Evolutionary conservation across 306 rosid species (phyloP).

Genomic region (Quercus dentata): DNA sequence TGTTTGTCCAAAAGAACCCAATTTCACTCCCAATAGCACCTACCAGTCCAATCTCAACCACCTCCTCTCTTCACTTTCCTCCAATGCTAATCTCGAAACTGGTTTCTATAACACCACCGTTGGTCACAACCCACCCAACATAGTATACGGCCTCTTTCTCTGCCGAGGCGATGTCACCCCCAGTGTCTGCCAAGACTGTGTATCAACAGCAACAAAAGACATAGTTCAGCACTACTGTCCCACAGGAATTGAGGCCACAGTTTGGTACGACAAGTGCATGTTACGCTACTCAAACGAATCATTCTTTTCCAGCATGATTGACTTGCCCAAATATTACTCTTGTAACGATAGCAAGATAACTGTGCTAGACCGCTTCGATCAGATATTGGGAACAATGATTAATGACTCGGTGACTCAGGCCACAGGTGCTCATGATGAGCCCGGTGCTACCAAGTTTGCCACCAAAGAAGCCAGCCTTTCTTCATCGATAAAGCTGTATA

Average conservation of each 20-base stretch:
- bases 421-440: neutral
- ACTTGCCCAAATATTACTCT: rapidly evolving
- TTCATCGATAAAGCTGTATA: neutral
- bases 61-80: neutral
- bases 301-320: neutral
- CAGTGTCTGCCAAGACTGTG: constrained; percentile 23
- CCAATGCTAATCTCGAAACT: neutral
- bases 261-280: constrained; percentile 36
- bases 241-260: neutral
- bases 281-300: constrained; percentile 26
- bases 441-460: constrained; percentile 2
- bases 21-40: neutral
- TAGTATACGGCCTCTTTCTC: constrained; percentile 3
- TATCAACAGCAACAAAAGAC: constrained; percentile 7
- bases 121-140: neutral
- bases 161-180: neutral
- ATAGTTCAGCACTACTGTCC: constrained; percentile 14
- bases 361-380: neutral
- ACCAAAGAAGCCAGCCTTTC: neutral
- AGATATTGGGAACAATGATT: neutral
- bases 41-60: neutral
- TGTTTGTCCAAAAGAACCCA: neutral
- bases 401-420: constrained; percentile 8
- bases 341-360: neutral
- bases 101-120: neutral